phyloP scores from a whole-genome alignment of 805 yeast genomes.

The Millerago galiae region DNA sequence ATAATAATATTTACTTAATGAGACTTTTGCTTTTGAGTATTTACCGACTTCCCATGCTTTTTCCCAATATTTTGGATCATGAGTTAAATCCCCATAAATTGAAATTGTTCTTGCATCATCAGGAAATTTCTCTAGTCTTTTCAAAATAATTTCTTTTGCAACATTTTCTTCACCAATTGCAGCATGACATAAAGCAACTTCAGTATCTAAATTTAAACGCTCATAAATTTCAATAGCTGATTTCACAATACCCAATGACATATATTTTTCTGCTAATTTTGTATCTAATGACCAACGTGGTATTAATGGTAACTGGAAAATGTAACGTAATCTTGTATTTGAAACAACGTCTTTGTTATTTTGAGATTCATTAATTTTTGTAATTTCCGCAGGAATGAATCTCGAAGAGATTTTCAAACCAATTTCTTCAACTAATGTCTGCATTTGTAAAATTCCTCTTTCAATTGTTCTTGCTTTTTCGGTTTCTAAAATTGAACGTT shows the following conservation, averaged over 20 bases:
- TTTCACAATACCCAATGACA: constrained; percentile 76
- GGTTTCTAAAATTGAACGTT: constrained; percentile 79
- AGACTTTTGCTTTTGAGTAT: constrained; percentile 79
- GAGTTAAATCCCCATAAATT: constrained; percentile 78
- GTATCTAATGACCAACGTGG: constrained; percentile 86
- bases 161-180: constrained; percentile 67
- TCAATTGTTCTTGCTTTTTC: constrained; percentile 80
- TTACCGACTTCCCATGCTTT: constrained; percentile 83
- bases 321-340: constrained; percentile 54
- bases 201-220: constrained; percentile 67
- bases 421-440: constrained; percentile 82
- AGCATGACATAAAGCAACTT: constrained; percentile 86
- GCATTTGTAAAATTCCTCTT: constrained; percentile 90
- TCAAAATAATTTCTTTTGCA: constrained; percentile 55
- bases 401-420: constrained; percentile 60
- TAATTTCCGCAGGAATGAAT: constrained; percentile 37
- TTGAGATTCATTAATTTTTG: constrained; percentile 17
- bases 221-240: constrained; percentile 89
- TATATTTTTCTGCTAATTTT: constrained; percentile 74
- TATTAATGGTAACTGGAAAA: constrained; percentile 68
- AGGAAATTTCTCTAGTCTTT: constrained; percentile 50
- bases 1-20: constrained; percentile 69
- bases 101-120: constrained; percentile 79
- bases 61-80: constrained; percentile 71
- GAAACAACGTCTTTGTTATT: constrained; percentile 14